Conservation (phyloP, 169 alveolate genomes). For the Plasmodium gallinaceum region DNA sequence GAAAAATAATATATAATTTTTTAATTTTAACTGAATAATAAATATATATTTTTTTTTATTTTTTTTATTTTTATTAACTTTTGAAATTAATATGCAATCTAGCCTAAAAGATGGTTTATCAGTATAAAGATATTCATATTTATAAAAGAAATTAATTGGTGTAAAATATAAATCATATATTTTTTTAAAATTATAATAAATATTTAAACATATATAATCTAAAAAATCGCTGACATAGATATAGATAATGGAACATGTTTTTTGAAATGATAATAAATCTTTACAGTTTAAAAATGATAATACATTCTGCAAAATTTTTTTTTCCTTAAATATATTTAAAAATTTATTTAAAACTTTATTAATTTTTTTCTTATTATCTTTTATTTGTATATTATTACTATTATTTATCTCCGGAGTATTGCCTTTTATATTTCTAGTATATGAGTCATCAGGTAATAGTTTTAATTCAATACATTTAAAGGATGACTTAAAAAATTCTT, state of each 20-base stretch:
- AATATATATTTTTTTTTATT: too few species aligned
- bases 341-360: background rate
- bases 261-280: slow-evolving; percentile 53
- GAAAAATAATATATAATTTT: too few species aligned
- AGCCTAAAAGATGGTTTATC: slow-evolving; percentile 71
- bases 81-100: slow-evolving; percentile 62
- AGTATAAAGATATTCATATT: slow-evolving; percentile 59
- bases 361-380: slow-evolving; percentile 1
- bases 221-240: slow-evolving; percentile 57
- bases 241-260: slow-evolving; percentile 55
- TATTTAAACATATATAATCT: slow-evolving; percentile 67
- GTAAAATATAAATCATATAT: slow-evolving; percentile 27
- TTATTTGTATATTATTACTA: slow-evolving; percentile 1
- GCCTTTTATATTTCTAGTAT: background rate
- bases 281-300: slow-evolving; percentile 69
- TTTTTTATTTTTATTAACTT: slow-evolving; percentile 14
- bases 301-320: slow-evolving; percentile 49
- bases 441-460: background rate
- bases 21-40: too few species aligned
- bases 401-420: background rate
- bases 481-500: slow-evolving; percentile 6
- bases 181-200: slow-evolving; percentile 36
- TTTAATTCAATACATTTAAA: slow-evolving; percentile 7
- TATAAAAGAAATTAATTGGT: slow-evolving; percentile 60
- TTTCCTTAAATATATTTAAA: slow-evolving; percentile 31